phyloP scores from a whole-genome alignment of 768 basidiomycete genomes.

The Suillus hirtellus region DNA sequence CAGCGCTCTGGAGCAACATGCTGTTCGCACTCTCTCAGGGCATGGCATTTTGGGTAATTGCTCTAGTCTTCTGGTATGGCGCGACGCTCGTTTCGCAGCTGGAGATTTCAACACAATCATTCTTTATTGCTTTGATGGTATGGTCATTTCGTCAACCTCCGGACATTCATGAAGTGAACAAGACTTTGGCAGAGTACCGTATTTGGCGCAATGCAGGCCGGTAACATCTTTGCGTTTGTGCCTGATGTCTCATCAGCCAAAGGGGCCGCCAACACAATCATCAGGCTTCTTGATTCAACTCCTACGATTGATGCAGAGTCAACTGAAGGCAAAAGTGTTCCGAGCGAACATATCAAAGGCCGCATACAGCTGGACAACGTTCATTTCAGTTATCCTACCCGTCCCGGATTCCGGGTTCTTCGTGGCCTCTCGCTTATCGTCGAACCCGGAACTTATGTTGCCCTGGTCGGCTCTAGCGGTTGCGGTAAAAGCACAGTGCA shows the following conservation, averaged over 20 bases:
- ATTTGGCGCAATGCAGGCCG: conserved; percentile 85
- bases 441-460: conserved; percentile 80
- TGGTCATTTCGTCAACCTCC: conserved; percentile 18
- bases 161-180: neutral
- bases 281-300: conserved; percentile 70
- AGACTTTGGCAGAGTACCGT: conserved; percentile 52
- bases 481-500: conserved; percentile 82
- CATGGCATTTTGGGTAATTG: conserved; percentile 76
- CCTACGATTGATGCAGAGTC: conserved; percentile 84
- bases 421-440: conserved; percentile 74
- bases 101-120: conserved; percentile 58
- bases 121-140: conserved; percentile 86
- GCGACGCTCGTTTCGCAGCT: conserved; percentile 56
- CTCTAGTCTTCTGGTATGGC: conserved; percentile 82
- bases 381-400: conserved; percentile 88
- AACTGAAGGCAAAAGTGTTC: conserved; percentile 55
- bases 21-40: conserved; percentile 78
- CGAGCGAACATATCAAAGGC: conserved; percentile 47
- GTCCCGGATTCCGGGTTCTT: conserved; percentile 81
- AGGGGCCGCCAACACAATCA: conserved; percentile 70
- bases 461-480: conserved; percentile 79
- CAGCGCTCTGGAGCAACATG: conserved; percentile 61
- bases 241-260: conserved; percentile 88
- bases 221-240: conserved; percentile 80
- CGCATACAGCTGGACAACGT: conserved; percentile 78